Base-by-base conservation (phyloP, 225 moss, liverwort and hornwort species). In the Polytrichum formosum region DNA sequence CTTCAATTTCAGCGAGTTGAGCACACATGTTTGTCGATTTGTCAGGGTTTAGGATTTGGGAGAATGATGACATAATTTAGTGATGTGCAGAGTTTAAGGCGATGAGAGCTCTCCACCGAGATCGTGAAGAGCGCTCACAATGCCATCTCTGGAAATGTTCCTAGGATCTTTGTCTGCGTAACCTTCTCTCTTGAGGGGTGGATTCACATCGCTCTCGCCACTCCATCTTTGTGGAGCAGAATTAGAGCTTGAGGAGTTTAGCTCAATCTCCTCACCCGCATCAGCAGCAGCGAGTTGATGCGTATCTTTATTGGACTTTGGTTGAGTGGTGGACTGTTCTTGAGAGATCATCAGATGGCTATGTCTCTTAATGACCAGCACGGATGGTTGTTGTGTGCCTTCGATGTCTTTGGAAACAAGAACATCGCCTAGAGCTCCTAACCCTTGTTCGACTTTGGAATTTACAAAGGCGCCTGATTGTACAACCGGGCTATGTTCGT, bases 341-440 rank as follows among this genome's bases (percentile, higher is more conserved):
- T 13, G 46, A 13, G 46, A 46, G 13, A 46, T 46, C 46, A 46
- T 46, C 46, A 13, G 46, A 46, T 46, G 46, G 46, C 13, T 46
- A 13, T 46, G 46, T 0, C 46, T 46, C 46, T 2, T 46, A 46
- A 46, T 46, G 13, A 46, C 46, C 13, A 46, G 46, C 46, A 46
- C 46, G 46, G 46, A 46, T 46, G 46, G 46, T 46, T 13, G 46
- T 13, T 46, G 46, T 46, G 71, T 55, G 29, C 55, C 60, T 25
- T 62, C 54, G 33, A 72, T 72, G 54, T 77, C 74, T 61, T 73
- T 83, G 29, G 86, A 84, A 72, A 86, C 69, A 27, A 92, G 70
- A 21, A 84, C 72, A 68, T 90, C 76, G 26, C 90, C 90, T 18
- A 90, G 56, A 6, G 88, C 76, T 7, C 91, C 89, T 13, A 91